Evolutionary conservation across 2,329 filamentous ascomycete species (phyloP).

Genomic region (Botrytis pseudocinerea): DNA sequence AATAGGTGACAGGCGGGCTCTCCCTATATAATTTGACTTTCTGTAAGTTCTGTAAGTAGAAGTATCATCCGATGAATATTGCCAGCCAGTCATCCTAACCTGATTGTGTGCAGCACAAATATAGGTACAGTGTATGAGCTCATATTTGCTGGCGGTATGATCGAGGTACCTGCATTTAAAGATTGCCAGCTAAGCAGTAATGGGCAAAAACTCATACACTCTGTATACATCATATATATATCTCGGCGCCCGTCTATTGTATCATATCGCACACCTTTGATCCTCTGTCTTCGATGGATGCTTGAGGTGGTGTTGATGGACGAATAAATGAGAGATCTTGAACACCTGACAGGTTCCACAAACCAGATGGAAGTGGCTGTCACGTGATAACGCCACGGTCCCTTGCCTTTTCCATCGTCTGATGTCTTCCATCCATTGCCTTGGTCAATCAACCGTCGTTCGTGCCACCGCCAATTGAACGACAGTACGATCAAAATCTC

Average conservation of each 20-base stretch:
- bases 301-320: background rate
- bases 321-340: background rate
- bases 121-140: background rate
- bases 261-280: background rate
- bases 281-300: background rate
- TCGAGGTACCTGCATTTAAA: background rate
- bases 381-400: background rate
- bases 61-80: background rate
- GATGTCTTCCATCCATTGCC: background rate
- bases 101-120: background rate
- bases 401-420: background rate
- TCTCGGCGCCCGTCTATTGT: background rate
- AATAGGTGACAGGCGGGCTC: conserved; percentile 8
- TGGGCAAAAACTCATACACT: background rate
- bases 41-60: conserved; percentile 16
- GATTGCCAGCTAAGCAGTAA: background rate
- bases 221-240: background rate
- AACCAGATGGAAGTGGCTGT: background rate
- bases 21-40: conserved; percentile 7
- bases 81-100: background rate
- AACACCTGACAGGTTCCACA: background rate
- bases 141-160: conserved; percentile 8
- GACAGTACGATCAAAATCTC: background rate
- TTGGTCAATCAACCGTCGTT: background rate
- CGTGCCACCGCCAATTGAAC: background rate